Conservation (phyloP, 78 protist species). For the Chrysochromulina tobinii region DNA sequence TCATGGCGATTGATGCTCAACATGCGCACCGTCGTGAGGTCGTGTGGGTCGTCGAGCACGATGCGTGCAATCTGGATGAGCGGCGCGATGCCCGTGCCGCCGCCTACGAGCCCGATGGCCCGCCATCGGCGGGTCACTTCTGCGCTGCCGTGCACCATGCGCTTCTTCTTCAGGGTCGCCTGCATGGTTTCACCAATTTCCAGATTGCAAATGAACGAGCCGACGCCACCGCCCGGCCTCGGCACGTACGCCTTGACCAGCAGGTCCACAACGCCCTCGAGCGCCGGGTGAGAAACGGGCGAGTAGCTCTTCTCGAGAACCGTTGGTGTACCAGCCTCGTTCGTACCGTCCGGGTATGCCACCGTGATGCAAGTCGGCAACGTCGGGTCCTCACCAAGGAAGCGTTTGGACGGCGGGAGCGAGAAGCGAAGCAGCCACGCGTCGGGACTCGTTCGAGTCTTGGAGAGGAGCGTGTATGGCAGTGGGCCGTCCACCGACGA, state of each 20-base stretch:
- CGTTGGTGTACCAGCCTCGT: too few species aligned
- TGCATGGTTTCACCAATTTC: neutral
- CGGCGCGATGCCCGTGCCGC: slow-evolving; percentile 31
- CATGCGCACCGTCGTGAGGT: neutral
- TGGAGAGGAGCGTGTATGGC: too few species aligned
- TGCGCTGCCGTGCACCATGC: neutral
- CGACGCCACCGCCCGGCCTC: neutral
- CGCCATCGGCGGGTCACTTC: neutral
- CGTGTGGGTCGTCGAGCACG: neutral
- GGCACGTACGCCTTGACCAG: neutral
- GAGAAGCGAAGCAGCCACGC: too few species aligned
- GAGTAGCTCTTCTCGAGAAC: neutral
- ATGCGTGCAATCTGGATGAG: neutral
- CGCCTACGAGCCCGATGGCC: neutral
- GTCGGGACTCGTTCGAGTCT: too few species aligned
- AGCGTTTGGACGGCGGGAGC: too few species aligned
- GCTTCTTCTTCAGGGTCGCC: neutral
- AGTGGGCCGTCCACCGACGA: too few species aligned
- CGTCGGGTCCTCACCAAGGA: too few species aligned
- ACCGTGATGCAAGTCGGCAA: too few species aligned
- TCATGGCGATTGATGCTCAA: slow-evolving; percentile 4
- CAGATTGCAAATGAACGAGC: neutral
- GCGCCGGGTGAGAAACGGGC: slow-evolving; percentile 8
- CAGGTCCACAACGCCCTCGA: neutral
- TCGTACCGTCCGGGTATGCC: too few species aligned